Conservation (phyloP, 2,329 filamentous ascomycete genomes). For the Diaporthe helianthi region DNA sequence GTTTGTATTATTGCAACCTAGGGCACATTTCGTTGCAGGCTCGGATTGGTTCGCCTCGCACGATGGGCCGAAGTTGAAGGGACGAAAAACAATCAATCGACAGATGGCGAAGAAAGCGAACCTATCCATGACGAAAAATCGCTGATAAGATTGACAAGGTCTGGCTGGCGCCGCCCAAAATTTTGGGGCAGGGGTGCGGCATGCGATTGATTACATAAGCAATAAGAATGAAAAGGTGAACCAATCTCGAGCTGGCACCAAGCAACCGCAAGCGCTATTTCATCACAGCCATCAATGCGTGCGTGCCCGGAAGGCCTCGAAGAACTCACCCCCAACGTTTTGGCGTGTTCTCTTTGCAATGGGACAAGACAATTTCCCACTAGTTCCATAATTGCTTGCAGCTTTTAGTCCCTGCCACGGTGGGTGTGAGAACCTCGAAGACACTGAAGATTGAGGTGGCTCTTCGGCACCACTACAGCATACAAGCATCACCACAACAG, state of each 20-base stretch:
- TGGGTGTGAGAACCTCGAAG: too few species aligned
- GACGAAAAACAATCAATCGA: slow-evolving; percentile 14
- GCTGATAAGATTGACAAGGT: slow-evolving; percentile 26
- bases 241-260: neutral
- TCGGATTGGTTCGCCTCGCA: too few species aligned
- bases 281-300: neutral
- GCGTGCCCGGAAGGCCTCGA: neutral
- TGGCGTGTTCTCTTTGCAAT: neutral
- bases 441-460: neutral
- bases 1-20: slow-evolving; percentile 17
- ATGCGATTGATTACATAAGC: slow-evolving; percentile 20
- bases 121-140: slow-evolving; percentile 28
- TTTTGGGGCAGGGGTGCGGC: slow-evolving; percentile 16
- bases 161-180: neutral
- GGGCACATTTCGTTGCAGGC: slow-evolving; percentile 6
- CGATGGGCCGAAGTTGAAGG: neutral
- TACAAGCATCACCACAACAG: neutral
- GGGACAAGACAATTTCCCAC: too few species aligned
- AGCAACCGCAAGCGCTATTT: neutral
- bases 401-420: too few species aligned
- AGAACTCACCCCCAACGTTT: neutral
- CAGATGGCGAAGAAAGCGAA: slow-evolving; percentile 1
- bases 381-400: too few species aligned
- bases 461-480: too few species aligned
- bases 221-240: neutral